Base-by-base conservation (phyloP, 495 filamentous ascomycete genomes). In the Penicillium canariense region DNA sequence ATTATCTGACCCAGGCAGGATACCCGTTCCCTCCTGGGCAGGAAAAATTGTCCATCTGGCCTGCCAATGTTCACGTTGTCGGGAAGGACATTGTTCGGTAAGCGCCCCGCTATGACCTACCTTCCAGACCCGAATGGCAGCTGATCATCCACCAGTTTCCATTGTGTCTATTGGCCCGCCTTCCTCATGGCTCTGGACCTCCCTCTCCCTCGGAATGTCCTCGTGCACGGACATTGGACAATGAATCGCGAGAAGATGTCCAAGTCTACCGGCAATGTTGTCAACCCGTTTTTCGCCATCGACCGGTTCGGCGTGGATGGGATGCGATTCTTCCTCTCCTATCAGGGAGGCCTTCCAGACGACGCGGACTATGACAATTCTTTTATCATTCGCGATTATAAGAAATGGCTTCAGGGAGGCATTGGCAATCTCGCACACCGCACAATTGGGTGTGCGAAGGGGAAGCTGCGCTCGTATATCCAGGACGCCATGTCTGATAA, bases 151-250 rank as follows among this genome's bases (percentile, higher is more conserved):
- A 15, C 12, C 51, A 81, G 77, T 22, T 98, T 98, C 70, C 95
- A 98, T 70, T 89, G 88, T 71, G 87, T 98, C 23, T 98, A 97
- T 77, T 98, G 94, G 94, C 94, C 94, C 1, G 94, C 94, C 2
- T 87, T 98, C 63, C 86, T 98, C 26, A 84, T 98, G 75, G 93
- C 93, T 4, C 76, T 97, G 23, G 86, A 87, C 54, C 74, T 98
- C 2, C 87, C 91, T 1, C 68, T 88, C n/a, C 93, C 94, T 5
- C 87, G 85, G 59, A 83, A 84, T 48, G 80, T 97, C 18, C 78
- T 97, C 0, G 88, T 89, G 17, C 94, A 97, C 63, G 91, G 86
- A 1, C 95, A 98, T 66, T 98, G 94, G 94, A 94, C 92, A 2
- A 84, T 98, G 68, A 88, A 88, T 48, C 78, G 77, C 36, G 78